These are phyloP conservation scores for Pichia norvegensis DNA, from an alignment of 1,139 yeast species.

Conservation along the genomic window DNA sequence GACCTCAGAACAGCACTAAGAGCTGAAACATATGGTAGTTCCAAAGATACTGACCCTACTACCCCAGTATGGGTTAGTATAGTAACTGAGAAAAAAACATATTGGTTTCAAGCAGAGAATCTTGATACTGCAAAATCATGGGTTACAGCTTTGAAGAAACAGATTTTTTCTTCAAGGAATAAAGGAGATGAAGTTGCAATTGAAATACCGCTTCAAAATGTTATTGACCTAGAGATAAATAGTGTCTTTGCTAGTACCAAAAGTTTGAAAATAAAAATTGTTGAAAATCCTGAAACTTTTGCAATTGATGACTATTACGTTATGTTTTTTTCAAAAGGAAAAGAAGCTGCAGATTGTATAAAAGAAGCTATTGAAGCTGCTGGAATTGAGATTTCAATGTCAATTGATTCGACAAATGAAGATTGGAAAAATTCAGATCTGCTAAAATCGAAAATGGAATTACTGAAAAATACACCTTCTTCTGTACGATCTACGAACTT, in stretches of 20 bases:
- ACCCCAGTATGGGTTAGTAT: constrained; percentile 45
- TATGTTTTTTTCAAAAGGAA: constrained; percentile 50
- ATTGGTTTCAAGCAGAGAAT: constrained; percentile 67
- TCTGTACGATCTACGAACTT: constrained; percentile 21
- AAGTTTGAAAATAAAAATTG: constrained; percentile 37
- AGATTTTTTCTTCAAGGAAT: constrained; percentile 67
- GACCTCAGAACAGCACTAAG: constrained; percentile 58
- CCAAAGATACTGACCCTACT: constrained; percentile 15
- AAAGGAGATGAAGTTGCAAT: constrained; percentile 66
- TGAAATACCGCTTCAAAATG: constrained; percentile 64
- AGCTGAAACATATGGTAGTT: constrained; percentile 42
- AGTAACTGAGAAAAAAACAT: constrained; percentile 50
- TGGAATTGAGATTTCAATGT: constrained; percentile 20
- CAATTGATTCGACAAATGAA: constrained; percentile 16
- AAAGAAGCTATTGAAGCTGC: constrained; percentile 23
- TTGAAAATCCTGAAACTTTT: constrained; percentile 43
- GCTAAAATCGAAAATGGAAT: constrained; percentile 21
- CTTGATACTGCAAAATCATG: constrained; percentile 67
- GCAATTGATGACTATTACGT: constrained; percentile 63
- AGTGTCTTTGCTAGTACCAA: constrained; percentile 39
- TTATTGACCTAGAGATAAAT: constrained; percentile 54
- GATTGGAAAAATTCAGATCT: constrained; percentile 16
- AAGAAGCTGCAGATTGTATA: constrained; percentile 26
- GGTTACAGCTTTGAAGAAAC: constrained; percentile 68
- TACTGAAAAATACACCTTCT: constrained; percentile 21